Evolutionary conservation across 768 basidiomycete species (phyloP).

Genomic region (Boletus subcaerulescens): DNA sequence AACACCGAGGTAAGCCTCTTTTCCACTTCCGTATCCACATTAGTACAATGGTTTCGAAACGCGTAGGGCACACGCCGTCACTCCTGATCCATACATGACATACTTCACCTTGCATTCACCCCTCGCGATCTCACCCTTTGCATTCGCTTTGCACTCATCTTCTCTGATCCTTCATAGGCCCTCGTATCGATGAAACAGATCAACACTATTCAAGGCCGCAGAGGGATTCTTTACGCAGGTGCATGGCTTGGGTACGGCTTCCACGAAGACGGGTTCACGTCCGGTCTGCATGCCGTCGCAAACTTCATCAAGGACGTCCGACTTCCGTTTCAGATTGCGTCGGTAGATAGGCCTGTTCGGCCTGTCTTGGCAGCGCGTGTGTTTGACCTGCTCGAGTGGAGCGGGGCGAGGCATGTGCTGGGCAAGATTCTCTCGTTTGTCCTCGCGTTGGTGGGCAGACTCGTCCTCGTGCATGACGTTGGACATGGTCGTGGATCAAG

Average conservation of each 20-base stretch:
- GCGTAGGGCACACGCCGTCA: neutral
- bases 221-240: slow-evolving; percentile 62
- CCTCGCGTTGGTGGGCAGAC: slow-evolving; percentile 5
- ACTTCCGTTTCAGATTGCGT: slow-evolving; percentile 43
- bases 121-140: too few species aligned
- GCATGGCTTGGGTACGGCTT: slow-evolving; percentile 79
- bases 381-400: slow-evolving; percentile 42
- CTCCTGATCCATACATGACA: neutral
- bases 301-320: slow-evolving; percentile 28
- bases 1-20: slow-evolving; percentile 42
- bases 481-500: neutral
- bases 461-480: neutral
- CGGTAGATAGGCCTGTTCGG: slow-evolving; percentile 33
- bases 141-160: too few species aligned
- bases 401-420: slow-evolving; percentile 31
- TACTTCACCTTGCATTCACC: too few species aligned
- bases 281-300: slow-evolving; percentile 38
- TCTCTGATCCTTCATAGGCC: slow-evolving; percentile 33
- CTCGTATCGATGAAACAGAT: slow-evolving; percentile 54
- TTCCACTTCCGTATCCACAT: neutral
- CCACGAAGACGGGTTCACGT: slow-evolving; percentile 75
- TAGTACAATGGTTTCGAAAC: neutral
- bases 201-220: slow-evolving; percentile 55
- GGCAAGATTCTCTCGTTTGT: slow-evolving; percentile 26
- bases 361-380: slow-evolving; percentile 24